Base-by-base conservation (phyloP, 2,329 filamentous ascomycete genomes). In the Cladosporium sp. region DNA sequence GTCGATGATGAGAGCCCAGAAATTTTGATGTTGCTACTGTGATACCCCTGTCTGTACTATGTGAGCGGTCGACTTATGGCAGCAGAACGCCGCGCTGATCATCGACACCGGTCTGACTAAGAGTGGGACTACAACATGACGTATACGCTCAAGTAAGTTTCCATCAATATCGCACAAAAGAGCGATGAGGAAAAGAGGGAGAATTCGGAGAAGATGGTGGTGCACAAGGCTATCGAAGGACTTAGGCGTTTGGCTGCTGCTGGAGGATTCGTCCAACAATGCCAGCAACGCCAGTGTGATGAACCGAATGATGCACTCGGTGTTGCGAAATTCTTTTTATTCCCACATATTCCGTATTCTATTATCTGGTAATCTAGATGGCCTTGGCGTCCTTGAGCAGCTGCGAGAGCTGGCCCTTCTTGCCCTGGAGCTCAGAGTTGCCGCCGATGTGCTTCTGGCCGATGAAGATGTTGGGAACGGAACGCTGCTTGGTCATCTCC, bases 381-480 rank as follows among this genome's bases (percentile, higher is more conserved):
- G 85, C 85, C 64, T 79, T 79, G 58, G 82, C 85, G 44, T 75
- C 75, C 73, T 80, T 79, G 68, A 88, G 74, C 61, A 93, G 71
- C 32, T 65, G 64, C 61, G 83, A 79, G 50, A 97, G 73, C 60
- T 95, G 69, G 10, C 56, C 59, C 71, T 81, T 82, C 72, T 78
- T 82, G 49, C 74, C 77, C 74, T 91, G 85, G 59, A 95, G 72
- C 63, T 93, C 92, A 19, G 89, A 95, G 82, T 97, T 97, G 62
- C 93, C 93, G 58, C 93, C 93, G 70, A 98, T 95, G 74, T 96
- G 92, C 77, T 95, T 77, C 76, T 90, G 76, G 63, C 75, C 76
- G 73, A 98, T 97, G 78, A 87, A 97, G 76, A 95, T 87, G 77
- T 97, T 97, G 65, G 93, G 93, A 5, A 98, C 93, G 64, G 88